Conservation (phyloP, 2,329 filamentous ascomycete species). For the Aspergillus sp. region DNA sequence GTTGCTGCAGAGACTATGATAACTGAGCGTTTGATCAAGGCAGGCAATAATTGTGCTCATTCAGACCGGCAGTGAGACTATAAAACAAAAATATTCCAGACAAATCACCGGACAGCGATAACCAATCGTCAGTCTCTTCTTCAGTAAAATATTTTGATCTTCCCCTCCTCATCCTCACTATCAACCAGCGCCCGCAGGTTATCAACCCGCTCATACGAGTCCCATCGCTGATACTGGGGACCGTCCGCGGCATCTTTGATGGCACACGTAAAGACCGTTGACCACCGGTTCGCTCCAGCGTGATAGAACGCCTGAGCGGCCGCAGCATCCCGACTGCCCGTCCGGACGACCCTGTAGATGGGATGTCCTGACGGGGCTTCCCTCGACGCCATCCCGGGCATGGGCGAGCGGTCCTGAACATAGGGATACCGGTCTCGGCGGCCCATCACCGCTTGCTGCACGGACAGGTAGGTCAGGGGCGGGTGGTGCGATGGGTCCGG, state of each 20-base stretch:
- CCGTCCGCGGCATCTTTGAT: neutral
- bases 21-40: too few species aligned
- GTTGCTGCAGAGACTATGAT: conserved; percentile 1
- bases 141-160: neutral
- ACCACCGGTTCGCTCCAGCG: conserved; percentile 4
- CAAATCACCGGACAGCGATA: too few species aligned
- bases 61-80: too few species aligned
- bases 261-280: conserved; percentile 8
- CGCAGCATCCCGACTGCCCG: conserved; percentile 3
- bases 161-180: neutral
- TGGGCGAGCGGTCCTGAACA: neutral
- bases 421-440: neutral
- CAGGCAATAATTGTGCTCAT: too few species aligned
- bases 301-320: conserved; percentile 4
- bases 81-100: too few species aligned
- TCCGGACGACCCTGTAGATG: conserved; percentile 4
- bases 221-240: neutral
- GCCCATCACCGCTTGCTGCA: neutral
- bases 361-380: neutral
- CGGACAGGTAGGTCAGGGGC: neutral
- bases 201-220: neutral
- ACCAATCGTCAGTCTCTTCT: neutral
- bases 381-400: neutral
- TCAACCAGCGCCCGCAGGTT: neutral
- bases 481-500: neutral